phyloP scores from a whole-genome alignment of 768 basidiomycete species.

The Rhodotorula diobovata region DNA sequence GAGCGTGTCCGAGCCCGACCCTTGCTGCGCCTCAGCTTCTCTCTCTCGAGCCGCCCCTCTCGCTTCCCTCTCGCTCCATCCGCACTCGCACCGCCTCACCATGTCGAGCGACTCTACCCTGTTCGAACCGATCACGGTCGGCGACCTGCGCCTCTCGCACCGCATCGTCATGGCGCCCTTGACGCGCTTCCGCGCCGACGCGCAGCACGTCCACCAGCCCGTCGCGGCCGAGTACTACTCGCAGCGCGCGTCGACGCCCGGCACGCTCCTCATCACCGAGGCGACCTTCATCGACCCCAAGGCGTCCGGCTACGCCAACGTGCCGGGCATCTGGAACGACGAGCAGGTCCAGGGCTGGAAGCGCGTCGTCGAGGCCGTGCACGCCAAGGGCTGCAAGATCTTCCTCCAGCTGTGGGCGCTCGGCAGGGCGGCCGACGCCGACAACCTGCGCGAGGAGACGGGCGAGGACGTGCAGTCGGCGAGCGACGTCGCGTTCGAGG shows the following conservation, averaged over 20 bases:
- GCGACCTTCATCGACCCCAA: constrained; percentile 46
- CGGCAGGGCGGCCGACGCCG: constrained; percentile 50
- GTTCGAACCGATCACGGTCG: constrained; percentile 35
- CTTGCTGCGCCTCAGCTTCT: background rate
- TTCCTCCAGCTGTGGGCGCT: constrained; percentile 61
- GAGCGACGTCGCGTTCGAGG: constrained; percentile 23
- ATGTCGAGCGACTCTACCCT: constrained; percentile 49
- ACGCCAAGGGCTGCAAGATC: constrained; percentile 54
- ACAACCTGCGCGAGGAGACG: constrained; percentile 10
- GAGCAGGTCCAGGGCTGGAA: constrained; percentile 60
- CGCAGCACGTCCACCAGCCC: constrained; percentile 15
- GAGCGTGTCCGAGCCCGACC: background rate
- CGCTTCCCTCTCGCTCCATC: background rate
- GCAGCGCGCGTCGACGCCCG: constrained; percentile 48
- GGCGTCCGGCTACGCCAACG: constrained; percentile 52
- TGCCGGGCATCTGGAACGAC: background rate
- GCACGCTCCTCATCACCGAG: constrained; percentile 58
- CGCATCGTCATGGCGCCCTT: constrained; percentile 41
- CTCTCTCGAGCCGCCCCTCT: too few relatives aligned
- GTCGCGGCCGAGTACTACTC: constrained; percentile 37
- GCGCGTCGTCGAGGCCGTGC: constrained; percentile 59
- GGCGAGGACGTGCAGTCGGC: constrained; percentile 27
- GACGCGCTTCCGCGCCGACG: constrained; percentile 40
- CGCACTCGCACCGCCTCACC: constrained; percentile 43
- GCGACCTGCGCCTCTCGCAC: constrained; percentile 30